A percentile compares a stretch with the other conserved stretches of the same genome.
phyloP scores from a whole-genome alignment of 768 basidiomycete genomes.

The Butyriboletus loyo region DNA sequence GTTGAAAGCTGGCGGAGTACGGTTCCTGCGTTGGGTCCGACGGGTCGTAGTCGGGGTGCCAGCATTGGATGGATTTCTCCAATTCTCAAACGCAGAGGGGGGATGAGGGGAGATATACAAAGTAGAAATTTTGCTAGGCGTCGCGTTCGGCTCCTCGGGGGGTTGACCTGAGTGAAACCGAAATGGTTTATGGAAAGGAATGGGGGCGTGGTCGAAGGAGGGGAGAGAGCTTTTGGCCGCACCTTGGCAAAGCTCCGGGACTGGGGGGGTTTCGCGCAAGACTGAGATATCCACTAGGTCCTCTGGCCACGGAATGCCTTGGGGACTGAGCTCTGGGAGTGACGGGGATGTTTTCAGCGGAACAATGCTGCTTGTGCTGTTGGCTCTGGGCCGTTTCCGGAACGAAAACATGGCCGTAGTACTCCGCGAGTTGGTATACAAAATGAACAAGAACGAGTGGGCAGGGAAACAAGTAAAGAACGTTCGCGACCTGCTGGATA shows the following conservation, averaged over 20 bases:
- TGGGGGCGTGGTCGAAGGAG: slow-evolving; percentile 48
- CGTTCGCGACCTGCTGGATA: slow-evolving; percentile 15
- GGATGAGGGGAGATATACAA: slow-evolving; percentile 61
- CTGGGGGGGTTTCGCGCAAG: slow-evolving; percentile 45
- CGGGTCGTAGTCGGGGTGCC: slow-evolving; percentile 41
- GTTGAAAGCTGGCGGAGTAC: slow-evolving; percentile 77
- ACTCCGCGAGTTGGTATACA: slow-evolving; percentile 17
- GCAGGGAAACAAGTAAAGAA: slow-evolving; percentile 26
- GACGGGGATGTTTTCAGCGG: slow-evolving; percentile 74
- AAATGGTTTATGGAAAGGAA: slow-evolving; percentile 85
- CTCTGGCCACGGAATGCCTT: slow-evolving; percentile 83
- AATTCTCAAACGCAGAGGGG: slow-evolving; percentile 61
- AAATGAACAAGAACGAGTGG: slow-evolving; percentile 24
- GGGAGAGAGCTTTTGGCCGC: slow-evolving; percentile 68
- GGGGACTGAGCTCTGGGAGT: slow-evolving; percentile 70
- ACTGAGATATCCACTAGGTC: slow-evolving; percentile 72
- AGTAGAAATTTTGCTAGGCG: slow-evolving; percentile 58
- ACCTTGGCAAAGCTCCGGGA: slow-evolving; percentile 50
- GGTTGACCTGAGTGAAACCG: slow-evolving; percentile 43
- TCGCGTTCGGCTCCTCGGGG: slow-evolving; percentile 19
- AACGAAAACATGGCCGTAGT: slow-evolving; percentile 63
- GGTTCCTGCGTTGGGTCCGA: slow-evolving; percentile 61
- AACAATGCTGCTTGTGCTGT: slow-evolving; percentile 37
- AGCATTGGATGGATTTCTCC: slow-evolving; percentile 38
- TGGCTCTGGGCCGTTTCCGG: slow-evolving; percentile 58